Evolutionary conservation across 176 grass and related monocot genomes (phyloP).

Genomic region (Triticum aestivum): DNA sequence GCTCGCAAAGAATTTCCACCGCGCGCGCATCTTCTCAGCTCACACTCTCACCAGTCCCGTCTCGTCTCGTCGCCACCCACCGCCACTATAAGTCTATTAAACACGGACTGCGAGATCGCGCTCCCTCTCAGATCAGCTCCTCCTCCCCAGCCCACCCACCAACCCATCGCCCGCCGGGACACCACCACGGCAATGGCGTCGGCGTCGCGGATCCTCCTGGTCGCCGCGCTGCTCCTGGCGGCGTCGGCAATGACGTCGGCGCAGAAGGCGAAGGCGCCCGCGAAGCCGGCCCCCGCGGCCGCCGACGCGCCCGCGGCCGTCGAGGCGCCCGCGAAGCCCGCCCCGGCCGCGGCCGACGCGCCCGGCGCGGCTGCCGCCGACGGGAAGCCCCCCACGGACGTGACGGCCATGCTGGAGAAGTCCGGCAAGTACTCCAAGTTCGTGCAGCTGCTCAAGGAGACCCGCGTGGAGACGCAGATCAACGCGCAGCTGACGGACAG

Average conservation of each 20-base stretch:
- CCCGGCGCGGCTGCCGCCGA: constrained; percentile 18
- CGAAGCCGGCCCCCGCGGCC: neutral
- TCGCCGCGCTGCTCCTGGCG: constrained; percentile 16
- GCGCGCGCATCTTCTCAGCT: neutral
- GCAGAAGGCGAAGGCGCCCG: constrained; percentile 32
- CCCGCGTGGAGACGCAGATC: constrained; percentile 67
- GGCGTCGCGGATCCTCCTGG: constrained; percentile 26
- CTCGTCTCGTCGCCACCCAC: constrained; percentile 37
- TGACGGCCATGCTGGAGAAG: constrained; percentile 54
- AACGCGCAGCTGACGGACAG: constrained; percentile 85
- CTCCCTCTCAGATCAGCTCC: constrained; percentile 17
- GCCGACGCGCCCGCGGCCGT: constrained; percentile 22
- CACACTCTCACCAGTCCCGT: neutral
- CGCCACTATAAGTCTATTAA: constrained; percentile 50
- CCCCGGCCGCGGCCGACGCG: neutral
- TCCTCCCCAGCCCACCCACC: neutral
- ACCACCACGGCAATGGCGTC: constrained; percentile 20
- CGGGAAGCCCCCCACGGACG: constrained; percentile 29
- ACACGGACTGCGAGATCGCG: constrained; percentile 15
- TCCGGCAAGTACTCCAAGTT: constrained; percentile 53
- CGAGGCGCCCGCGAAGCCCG: neutral
- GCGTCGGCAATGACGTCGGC: constrained; percentile 11
- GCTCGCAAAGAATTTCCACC: neutral
- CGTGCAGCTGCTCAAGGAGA: constrained; percentile 50
- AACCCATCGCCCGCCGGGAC: neutral